Base-by-base conservation (phyloP, 192 early-diverging fungal genomes). In the Coemansia sp. region DNA sequence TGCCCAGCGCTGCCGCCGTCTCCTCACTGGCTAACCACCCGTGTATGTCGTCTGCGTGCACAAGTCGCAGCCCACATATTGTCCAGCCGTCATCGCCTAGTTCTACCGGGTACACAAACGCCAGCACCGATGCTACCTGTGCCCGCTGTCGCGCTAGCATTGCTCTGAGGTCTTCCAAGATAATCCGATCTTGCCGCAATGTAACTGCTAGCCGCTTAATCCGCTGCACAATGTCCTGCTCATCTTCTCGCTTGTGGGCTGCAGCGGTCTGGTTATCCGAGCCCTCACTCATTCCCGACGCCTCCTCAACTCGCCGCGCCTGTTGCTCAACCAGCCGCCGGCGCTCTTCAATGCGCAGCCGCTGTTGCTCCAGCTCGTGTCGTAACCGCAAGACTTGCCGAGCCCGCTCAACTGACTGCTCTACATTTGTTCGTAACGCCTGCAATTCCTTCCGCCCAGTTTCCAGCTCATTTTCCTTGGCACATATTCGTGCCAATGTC, bases 131-230 rank as follows among this genome's bases (percentile, higher is more conserved):
- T 11, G 62, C 58, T 12, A 35, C 55, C 9, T 5, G 51, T 6
- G 55, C 66, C 6, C 75, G 75, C 62, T 64, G 51, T 39, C 63
- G 39, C 6, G 75, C 75, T 26, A 78, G 63, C 75, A 78, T 78
- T 3, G 75, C 75, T 1, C 75, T 62, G 39, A 78, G 11, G 55
- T 78, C 75, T 49, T 78, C 75, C 6, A 64, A 22, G 35, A 78
- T 78, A 3, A 78, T 78, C 10, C 75, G 70, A 14, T 71, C 70
- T 67, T 78, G 75, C 6, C 67, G 65, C 35, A 78, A 50, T 31
- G 50, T 53, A 25, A 52, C 48, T 17, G 43, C 67, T 0, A 27
- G 23, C 1, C 62, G 19, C 21, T 23, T 12, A 14, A 57, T 56
- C 27, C 35, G 51, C 9, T n/a, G 21, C 16, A 22, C 47, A 3